Evolutionary conservation across 2,329 filamentous ascomycete genomes (phyloP), one percentile per base, ranked within the genome.

Genomic region (Monosporascus sp.): DNA sequence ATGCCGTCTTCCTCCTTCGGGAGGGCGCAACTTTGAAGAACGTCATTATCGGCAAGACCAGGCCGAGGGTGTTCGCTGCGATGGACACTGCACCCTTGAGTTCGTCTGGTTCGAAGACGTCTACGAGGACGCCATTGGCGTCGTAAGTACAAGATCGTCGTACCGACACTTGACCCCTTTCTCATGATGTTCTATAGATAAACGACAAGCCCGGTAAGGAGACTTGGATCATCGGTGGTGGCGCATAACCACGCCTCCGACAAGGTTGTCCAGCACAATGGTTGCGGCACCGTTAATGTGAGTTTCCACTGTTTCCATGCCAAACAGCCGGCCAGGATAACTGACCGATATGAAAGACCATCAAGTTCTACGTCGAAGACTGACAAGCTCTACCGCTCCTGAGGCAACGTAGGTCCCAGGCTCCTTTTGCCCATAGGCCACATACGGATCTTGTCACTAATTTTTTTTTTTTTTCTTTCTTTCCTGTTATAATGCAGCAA

Each of bases 331-430:
- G 8, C n/a, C 19, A 16, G 8, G 8, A 19, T 5, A 6, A 26
- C 8, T 48, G 24, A 9, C 19, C 24, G n/a, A 22, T 35, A 44
- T 40, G 17, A 44, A 5, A 63, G 50, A 65, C 69, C 47, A 63
- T 70, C 59, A 69, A 72, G 55, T 72, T 73, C 65, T 74, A 72
- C 56, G 73, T 66, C 51, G 65, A 72, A 26, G 69, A 77, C 64
- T 77, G 75, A 75, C 53, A 79, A 79, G 63, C 62, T 78, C 40
- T 77, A 76, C 62, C 72, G 75, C 27, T 75, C 74, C 7, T 78
- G 76, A 59, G 76, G 76, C 51, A 79, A 79, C 69, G 63, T 70
- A 48, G 61, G 63, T 43, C 27, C 11, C 27, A 11, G 27, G 9
- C 8, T 9, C 27, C 27, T 31, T 31, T 31, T 31, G 27, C 27